Evolutionary conservation across 176 grass and related monocot species (phyloP).

Genomic region (Ananas comosus): DNA sequence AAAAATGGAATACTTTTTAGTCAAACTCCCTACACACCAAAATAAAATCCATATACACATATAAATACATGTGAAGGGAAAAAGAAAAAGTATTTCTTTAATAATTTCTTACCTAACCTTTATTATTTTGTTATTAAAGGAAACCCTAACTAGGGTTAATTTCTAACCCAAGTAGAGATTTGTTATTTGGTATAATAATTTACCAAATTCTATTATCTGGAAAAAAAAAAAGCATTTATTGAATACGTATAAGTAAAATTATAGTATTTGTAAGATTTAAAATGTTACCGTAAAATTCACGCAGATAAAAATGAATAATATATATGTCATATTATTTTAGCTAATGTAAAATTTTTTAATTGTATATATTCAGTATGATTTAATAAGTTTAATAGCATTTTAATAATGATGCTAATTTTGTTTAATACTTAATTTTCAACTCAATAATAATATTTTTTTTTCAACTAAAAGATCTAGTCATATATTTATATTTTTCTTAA

Average conservation of each 20-base stretch:
- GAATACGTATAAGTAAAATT: neutral
- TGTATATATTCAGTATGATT: too few species aligned
- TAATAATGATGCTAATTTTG: too few species aligned
- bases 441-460: too few species aligned
- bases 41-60: slow-evolving; percentile 11
- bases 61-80: slow-evolving; percentile 16
- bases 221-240: neutral
- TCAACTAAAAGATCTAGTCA: too few species aligned
- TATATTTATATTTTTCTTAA: too few species aligned
- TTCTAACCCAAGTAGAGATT: neutral
- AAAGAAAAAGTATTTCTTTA: slow-evolving; percentile 9
- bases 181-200: neutral
- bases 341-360: too few species aligned
- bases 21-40: slow-evolving; percentile 11
- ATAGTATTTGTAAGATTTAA: neutral
- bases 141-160: slow-evolving; percentile 12
- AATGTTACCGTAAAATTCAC: too few species aligned
- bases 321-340: too few species aligned
- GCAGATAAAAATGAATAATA: too few species aligned
- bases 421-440: too few species aligned
- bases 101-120: slow-evolving; percentile 12
- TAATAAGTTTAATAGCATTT: too few species aligned
- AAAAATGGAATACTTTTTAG: slow-evolving; percentile 12
- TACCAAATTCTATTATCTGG: neutral
- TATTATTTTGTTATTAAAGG: slow-evolving; percentile 3